Percentiles rank a stretch among this genome's conserved stretches.
phyloP scores from a whole-genome alignment of 257 asterid genomes.

The Solanum chiquidenum region DNA sequence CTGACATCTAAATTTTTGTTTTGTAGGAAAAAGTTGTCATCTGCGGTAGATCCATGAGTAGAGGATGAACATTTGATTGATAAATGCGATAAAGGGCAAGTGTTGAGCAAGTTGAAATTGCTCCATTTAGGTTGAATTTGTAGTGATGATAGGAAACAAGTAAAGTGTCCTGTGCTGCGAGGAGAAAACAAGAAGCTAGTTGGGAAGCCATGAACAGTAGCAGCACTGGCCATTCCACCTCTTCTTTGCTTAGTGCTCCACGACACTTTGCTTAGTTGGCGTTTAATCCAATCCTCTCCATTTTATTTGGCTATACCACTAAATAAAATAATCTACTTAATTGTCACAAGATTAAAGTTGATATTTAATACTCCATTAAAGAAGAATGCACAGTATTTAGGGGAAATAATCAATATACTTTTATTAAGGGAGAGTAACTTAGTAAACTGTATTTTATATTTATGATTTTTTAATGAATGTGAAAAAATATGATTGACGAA shows the following conservation, averaged over 20 bases:
- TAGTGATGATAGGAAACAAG: neutral
- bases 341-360: neutral
- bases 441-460: too few species aligned
- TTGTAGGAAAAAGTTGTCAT: slow-evolving; percentile 5
- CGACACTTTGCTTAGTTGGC: neutral
- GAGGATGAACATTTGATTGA: slow-evolving; percentile 12
- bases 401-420: too few species aligned
- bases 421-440: too few species aligned
- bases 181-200: neutral
- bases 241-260: neutral
- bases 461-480: too few species aligned
- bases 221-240: neutral
- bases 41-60: slow-evolving; percentile 6
- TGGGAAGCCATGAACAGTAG: neutral
- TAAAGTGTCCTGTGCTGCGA: neutral
- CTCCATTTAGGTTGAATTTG: neutral
- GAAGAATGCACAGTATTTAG: neutral
- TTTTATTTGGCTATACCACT: neutral
- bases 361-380: too few species aligned
- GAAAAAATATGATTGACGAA: too few species aligned
- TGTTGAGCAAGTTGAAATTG: neutral
- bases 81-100: neutral
- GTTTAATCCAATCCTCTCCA: neutral
- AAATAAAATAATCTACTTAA: neutral
- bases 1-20: slow-evolving; percentile 15